Base-by-base conservation (phyloP, 345 rosid genomes). In the Leavenworthia alabamica region DNA sequence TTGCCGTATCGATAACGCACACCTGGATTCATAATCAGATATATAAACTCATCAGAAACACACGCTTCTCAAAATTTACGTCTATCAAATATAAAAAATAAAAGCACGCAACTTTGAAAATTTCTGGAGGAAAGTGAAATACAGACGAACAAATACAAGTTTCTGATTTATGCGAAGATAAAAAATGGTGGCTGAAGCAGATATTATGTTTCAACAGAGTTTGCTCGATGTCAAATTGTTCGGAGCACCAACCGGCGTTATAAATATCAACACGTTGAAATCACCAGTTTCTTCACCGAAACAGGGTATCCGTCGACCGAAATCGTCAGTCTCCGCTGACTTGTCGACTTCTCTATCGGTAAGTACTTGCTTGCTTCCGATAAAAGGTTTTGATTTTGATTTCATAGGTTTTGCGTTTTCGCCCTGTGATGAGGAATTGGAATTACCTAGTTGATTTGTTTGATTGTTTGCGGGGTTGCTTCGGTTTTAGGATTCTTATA, bases 121-220 rank as follows among this genome's bases (percentile, higher is more conserved):
- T 37, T 47, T 61, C 16, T 10, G 22, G 14, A 13, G 17, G 17
- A 24, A 62, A 36, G 12, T 16, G 8, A 58, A 58, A 26, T 6
- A 16, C 39, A 35, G 14, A 35, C 39, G 4, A 35, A 11, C 39
- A 4, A 35, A 12, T 35, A 4, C 1, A 35, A 35, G 13, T 10
- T 35, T 35, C 12, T 35, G 13, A 35, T 35, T 35, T 13, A 35
- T 35, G 39, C 4, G 39, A 35, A 35, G 15, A 35, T 14, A 3
- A 1, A 20, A 32, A 10, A 7, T 86, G 90, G 86, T 74, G 28
- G 86, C 86, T 59, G 94, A 81, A 76, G 78, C 81, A 51, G 86
- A 82, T 73, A 64, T 81, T 57, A 76, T 75, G 70, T 66, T 76
- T 48, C 81, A 74, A 62, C 82, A 78, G 74, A 81, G 79, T 70